phyloP scores from a whole-genome alignment of 129 eudicot genomes.

The Chrysanthemum seticuspe region DNA sequence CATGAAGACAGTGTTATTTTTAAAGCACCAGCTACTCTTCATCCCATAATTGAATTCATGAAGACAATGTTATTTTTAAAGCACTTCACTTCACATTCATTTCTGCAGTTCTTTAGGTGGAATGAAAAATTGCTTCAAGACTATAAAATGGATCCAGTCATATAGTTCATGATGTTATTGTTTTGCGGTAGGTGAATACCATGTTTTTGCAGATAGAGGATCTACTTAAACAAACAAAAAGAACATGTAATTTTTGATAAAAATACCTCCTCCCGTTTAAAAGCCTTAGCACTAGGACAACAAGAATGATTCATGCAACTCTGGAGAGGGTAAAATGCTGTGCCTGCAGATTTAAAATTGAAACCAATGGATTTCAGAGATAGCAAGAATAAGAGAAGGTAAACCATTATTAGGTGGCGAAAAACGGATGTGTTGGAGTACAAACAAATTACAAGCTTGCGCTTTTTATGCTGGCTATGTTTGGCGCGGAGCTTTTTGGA shows the following conservation, averaged over 20 bases:
- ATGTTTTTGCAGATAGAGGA: not conserved
- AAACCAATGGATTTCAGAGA: not conserved
- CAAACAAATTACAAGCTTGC: not conserved
- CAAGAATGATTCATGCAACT: slow-evolving; percentile 98
- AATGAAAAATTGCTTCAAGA: not conserved
- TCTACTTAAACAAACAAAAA: not conserved
- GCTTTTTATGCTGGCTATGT: no score
- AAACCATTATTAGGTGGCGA: not conserved
- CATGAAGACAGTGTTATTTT: not conserved
- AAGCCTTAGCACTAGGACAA: slow-evolving; percentile 88
- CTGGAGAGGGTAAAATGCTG: slow-evolving; percentile 86
- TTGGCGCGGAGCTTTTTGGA: no score
- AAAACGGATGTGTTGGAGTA: not conserved
- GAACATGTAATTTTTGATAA: not conserved
- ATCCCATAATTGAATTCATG: not conserved
- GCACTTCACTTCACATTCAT: not conserved
- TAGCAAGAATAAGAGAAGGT: not conserved
- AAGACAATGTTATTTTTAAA: not conserved
- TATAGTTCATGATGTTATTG: not conserved
- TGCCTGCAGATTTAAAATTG: slow-evolving; percentile 44
- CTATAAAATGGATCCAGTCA: not conserved
- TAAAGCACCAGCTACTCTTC: not conserved
- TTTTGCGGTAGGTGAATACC: not conserved
- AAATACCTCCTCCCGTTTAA: slow-evolving; percentile 85
- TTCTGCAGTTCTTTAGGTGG: slow-evolving; percentile 15